These are phyloP conservation scores for Dunaliella salina DNA, from an alignment of 163 green algal species.

Conservation along the genomic window DNA sequence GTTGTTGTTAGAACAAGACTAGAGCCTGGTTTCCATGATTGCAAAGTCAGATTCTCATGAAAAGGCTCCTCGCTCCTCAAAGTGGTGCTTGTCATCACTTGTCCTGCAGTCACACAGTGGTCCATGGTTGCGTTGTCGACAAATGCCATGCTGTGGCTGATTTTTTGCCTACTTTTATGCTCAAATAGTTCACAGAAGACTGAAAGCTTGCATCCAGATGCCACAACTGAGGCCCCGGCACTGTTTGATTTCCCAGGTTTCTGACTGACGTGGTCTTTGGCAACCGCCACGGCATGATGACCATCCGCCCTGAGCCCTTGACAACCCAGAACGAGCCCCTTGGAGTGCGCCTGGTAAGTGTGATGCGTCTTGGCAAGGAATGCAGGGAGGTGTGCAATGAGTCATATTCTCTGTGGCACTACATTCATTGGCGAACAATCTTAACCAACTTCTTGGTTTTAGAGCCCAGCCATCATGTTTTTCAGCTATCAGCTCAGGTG, in stretches of 20 bases:
- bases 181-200: no score
- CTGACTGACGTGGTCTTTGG: conserved; percentile 87
- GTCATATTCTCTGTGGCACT: background rate
- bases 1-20: no score
- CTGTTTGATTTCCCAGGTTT: conserved; percentile 51
- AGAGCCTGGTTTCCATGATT: no score
- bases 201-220: no score
- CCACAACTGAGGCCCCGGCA: background rate
- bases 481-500: background rate
- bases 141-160: no score
- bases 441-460: background rate
- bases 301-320: conserved; percentile 68
- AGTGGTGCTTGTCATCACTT: no score
- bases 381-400: background rate
- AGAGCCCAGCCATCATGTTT: background rate
- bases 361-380: background rate
- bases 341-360: conserved; percentile 34
- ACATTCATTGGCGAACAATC: background rate
- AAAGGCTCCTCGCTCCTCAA: no score
- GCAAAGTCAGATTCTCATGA: no score
- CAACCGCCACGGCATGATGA: conserved; percentile 84
- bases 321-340: conserved; percentile 65
- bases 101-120: no score
- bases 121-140: no score
- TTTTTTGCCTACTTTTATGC: no score